A percentile compares a stretch with the other conserved stretches of the same genome.
phyloP scores from a whole-genome alignment of 345 rosid species.

The Aquilaria sinensis region DNA sequence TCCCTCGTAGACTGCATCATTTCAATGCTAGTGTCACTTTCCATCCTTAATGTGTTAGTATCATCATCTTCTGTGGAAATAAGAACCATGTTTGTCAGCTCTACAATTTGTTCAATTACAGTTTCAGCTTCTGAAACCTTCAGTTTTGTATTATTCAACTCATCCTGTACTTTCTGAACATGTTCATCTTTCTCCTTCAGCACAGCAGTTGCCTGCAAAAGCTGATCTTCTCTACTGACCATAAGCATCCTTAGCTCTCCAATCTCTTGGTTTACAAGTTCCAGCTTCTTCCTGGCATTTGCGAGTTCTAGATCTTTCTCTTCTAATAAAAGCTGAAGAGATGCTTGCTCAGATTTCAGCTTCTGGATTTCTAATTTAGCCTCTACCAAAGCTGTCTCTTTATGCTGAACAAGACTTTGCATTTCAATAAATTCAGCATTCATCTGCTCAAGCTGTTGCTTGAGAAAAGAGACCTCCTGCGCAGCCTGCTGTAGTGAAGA shows the following conservation, averaged over 20 bases:
- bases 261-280: constrained; percentile 55
- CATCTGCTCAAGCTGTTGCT: constrained; percentile 43
- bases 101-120: constrained; percentile 53
- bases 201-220: constrained; percentile 40
- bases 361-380: constrained; percentile 81
- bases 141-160: constrained; percentile 44
- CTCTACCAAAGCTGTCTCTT: constrained; percentile 69
- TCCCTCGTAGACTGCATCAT: constrained; percentile 25
- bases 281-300: constrained; percentile 42
- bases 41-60: constrained; percentile 13
- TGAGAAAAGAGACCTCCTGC: constrained; percentile 39
- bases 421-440: constrained; percentile 45
- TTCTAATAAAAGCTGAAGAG: constrained; percentile 52
- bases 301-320: constrained; percentile 62
- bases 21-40: constrained; percentile 16
- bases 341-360: constrained; percentile 62
- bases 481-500: constrained; percentile 48
- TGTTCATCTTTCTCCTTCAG: constrained; percentile 71
- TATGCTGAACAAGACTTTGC: constrained; percentile 43
- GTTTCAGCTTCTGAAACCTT: constrained; percentile 62
- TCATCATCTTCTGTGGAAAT: constrained; percentile 34
- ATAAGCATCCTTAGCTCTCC: constrained; percentile 49
- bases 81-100: constrained; percentile 51
- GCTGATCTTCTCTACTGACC: constrained; percentile 55
- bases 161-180: constrained; percentile 43